phyloP scores from a whole-genome alignment of 2,329 filamentous ascomycete species.

The Apiospora hydei region DNA sequence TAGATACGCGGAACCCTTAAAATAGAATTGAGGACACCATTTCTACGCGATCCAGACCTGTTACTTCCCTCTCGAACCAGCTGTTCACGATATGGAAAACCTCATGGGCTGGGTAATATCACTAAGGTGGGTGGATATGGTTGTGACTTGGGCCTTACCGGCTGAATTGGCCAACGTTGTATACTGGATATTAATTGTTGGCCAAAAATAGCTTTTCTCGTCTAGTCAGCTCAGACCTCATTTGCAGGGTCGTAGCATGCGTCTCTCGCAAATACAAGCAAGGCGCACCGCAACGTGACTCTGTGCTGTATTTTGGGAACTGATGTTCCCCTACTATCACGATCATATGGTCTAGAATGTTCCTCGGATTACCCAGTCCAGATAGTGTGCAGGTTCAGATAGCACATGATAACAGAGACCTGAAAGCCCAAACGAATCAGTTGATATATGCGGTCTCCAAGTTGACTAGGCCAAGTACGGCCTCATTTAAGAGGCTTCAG shows the following conservation, averaged over 20 bases:
- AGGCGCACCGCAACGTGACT: neutral
- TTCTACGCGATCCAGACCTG: neutral
- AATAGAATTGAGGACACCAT: neutral
- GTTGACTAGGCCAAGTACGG: neutral
- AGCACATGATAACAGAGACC: neutral
- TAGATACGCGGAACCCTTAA: neutral
- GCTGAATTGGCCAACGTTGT: conserved; percentile 21
- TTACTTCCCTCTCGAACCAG: neutral
- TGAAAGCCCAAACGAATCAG: neutral
- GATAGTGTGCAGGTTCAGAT: neutral
- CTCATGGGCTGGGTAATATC: neutral
- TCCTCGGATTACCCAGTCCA: neutral
- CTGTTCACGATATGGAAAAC: neutral
- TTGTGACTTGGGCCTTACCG: conserved; percentile 2
- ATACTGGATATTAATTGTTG: conserved; percentile 22
- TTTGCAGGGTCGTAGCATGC: conserved; percentile 4
- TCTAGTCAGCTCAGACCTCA: conserved; percentile 6
- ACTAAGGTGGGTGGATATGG: neutral
- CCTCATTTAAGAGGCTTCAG: conserved; percentile 43
- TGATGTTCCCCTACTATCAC: neutral
- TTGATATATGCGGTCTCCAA: neutral
- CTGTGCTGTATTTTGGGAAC: neutral
- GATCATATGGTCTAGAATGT: neutral
- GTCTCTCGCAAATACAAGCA: neutral
- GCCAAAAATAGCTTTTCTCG: conserved; percentile 13